Evolutionary conservation across 352 stramenopile genomes (phyloP), one percentile per base, ranked within the genome.

Genomic region (Phytophthora chlamydospora): DNA sequence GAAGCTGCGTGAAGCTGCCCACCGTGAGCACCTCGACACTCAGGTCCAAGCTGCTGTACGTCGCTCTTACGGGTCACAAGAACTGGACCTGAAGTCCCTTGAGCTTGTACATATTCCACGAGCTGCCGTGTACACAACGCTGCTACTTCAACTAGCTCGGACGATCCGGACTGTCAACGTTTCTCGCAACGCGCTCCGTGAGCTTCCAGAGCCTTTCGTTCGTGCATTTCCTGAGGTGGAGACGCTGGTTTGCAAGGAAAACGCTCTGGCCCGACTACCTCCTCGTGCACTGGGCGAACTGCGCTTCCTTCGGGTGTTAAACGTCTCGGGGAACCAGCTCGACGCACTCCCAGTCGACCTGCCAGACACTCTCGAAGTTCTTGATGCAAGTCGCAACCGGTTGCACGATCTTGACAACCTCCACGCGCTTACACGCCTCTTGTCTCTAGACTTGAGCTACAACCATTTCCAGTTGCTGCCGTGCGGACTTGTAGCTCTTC

Each of bases 391-490:
- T 46, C 76, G 82, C 7, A 91, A 91, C 45, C 82, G 82, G 10
- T 52, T 93, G 7, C 62, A 67, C 4, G 65, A 73, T 3, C 33
- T 91, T 0, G 50, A 68, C 27, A 82, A 83, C 24, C 36, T 91
- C 5, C 76, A 91, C 44, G 45, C 62, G 12, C 70, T 91, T 2
- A 74, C 68, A 0, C 55, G 57, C 3, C 56, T 93, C 3, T 49
- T 80, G 2, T 71, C 76, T 16, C 47, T 93, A 2, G 82, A 93
- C 16, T 43, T 91, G 29, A 78, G 75, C 19, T 69, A 88, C 63
- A 93, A 93, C 52, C 68, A 85, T 19, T 71, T 93, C 4, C 51
- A 81, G 49, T 47, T 86, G 7, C 59, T 90, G 3, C 84, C 84
- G 0, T 78, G 67, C 6, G 82, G 80, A 3, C 58, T 93, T 31